Conservation (phyloP, 108 stramenopile genomes). For the Nannochloropsis oceanica region DNA sequence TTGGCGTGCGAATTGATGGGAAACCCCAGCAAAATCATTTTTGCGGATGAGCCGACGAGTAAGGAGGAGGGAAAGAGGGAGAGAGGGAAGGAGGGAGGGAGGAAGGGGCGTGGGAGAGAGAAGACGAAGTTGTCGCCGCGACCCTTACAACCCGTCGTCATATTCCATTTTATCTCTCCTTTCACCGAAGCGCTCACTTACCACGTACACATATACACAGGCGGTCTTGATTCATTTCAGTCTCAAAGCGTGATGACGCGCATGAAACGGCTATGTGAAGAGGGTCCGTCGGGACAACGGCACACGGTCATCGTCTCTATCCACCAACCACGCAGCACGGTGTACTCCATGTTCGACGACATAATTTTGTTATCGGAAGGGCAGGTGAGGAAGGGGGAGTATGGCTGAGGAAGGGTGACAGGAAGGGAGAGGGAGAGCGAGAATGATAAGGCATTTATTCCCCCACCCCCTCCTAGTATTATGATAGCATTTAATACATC, state of each 20-base stretch:
- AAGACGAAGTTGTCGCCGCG: no score
- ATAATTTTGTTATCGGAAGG: slow-evolving; percentile 45
- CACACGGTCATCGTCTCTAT: slow-evolving; percentile 43
- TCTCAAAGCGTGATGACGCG: slow-evolving; percentile 41
- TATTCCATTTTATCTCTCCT: no score
- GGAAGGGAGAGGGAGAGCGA: background rate
- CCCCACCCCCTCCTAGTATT: background rate
- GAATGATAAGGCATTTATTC: background rate
- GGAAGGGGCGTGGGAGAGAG: no score
- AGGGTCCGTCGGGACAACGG: background rate
- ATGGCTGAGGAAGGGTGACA: background rate
- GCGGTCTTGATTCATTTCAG: slow-evolving; percentile 47
- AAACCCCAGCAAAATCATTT: slow-evolving; percentile 27
- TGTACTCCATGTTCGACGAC: slow-evolving; percentile 56
- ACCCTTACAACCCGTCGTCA: no score
- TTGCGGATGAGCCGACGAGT: slow-evolving; percentile 54
- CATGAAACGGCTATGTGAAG: background rate
- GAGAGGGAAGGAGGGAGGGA: no score
- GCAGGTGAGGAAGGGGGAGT: background rate
- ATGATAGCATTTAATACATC: background rate
- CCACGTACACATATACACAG: no score
- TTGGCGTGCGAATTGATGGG: slow-evolving; percentile 48
- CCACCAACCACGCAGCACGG: slow-evolving; percentile 58
- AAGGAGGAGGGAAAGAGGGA: no score
- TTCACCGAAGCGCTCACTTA: no score